phyloP scores from a whole-genome alignment of 805 yeast genomes.

The Candida cerambycidarum region DNA sequence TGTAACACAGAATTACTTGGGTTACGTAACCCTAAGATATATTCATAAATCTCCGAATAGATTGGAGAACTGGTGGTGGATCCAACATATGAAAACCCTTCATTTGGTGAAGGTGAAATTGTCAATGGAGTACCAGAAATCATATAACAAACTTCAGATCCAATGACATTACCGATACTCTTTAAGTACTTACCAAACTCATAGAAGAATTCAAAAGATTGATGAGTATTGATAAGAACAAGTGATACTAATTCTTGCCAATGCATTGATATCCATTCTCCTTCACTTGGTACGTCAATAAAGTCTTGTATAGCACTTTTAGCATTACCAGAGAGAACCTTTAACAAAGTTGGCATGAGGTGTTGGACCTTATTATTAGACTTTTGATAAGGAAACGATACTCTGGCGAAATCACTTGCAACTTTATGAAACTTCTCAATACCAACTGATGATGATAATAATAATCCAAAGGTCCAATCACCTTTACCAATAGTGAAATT shows the following conservation, averaged over 20 bases:
- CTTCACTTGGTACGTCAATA: constrained; percentile 37
- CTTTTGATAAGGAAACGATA: constrained; percentile 43
- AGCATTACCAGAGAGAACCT: constrained; percentile 63
- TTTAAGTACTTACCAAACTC: constrained; percentile 53
- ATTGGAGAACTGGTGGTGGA: constrained; percentile 32
- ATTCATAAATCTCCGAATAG: constrained; percentile 73
- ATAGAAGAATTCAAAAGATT: constrained; percentile 39
- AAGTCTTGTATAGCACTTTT: constrained; percentile 53
- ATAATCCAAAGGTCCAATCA: constrained; percentile 76
- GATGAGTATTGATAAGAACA: constrained; percentile 35
- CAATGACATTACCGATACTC: constrained; percentile 24
- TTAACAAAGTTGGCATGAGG: constrained; percentile 56
- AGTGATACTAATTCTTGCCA: constrained; percentile 48
- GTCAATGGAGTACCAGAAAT: constrained; percentile 44
- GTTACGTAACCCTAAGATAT: constrained; percentile 29
- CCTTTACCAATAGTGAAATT: constrained; percentile 57
- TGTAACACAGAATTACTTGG: constrained; percentile 47
- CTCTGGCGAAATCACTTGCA: constrained; percentile 55
- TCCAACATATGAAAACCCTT: constrained; percentile 25
- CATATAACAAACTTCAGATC: constrained; percentile 47
- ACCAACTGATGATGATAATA: constrained; percentile 67
- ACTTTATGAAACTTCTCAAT: constrained; percentile 58
- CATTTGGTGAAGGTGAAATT: constrained; percentile 12
- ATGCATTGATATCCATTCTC: constrained; percentile 49
- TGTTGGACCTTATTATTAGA: constrained; percentile 40